phyloP scores from a whole-genome alignment of 805 yeast species.

The Kluyveromyces aestuarii region DNA sequence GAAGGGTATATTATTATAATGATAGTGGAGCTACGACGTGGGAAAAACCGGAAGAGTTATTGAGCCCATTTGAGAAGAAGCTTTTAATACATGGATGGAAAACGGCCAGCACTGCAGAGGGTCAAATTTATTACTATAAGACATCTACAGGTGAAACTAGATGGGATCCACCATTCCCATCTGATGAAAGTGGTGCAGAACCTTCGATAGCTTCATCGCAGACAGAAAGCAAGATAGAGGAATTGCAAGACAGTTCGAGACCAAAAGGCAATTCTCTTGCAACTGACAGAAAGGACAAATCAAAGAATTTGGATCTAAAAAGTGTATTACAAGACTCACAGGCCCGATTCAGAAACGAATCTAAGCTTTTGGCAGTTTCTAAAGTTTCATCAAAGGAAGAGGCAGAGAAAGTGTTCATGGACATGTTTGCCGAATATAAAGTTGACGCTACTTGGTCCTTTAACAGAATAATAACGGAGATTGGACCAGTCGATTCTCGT shows the following conservation, averaged over 20 bases:
- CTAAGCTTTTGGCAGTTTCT: conserved; percentile 23
- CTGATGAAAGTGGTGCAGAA: background rate
- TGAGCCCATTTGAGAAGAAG: conserved; percentile 34
- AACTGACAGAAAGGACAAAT: background rate
- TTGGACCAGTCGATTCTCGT: conserved; percentile 46
- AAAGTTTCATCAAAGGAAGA: conserved; percentile 23
- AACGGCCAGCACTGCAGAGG: conserved; percentile 42
- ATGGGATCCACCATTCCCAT: conserved; percentile 61
- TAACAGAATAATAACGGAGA: conserved; percentile 45
- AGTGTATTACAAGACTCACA: conserved; percentile 14
- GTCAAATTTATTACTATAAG: conserved; percentile 62
- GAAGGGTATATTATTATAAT: conserved; percentile 59
- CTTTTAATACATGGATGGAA: conserved; percentile 48
- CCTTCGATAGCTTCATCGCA: conserved; percentile 5
- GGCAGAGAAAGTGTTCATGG: conserved; percentile 38
- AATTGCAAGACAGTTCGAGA: conserved; percentile 1
- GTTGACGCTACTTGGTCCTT: conserved; percentile 77
- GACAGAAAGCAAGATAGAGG: conserved; percentile 4
- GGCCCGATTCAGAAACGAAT: conserved; percentile 14
- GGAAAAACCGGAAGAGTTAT: conserved; percentile 61
- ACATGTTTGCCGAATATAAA: conserved; percentile 42
- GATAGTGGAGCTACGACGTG: conserved; percentile 65
- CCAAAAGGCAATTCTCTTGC: conserved; percentile 4
- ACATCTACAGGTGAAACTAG: conserved; percentile 54
- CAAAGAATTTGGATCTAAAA: conserved; percentile 6